A percentile compares a stretch with the other conserved stretches of the same genome.
Conservation (phyloP, 371 early-diverging fungal species). For the Mucor piriformis region DNA sequence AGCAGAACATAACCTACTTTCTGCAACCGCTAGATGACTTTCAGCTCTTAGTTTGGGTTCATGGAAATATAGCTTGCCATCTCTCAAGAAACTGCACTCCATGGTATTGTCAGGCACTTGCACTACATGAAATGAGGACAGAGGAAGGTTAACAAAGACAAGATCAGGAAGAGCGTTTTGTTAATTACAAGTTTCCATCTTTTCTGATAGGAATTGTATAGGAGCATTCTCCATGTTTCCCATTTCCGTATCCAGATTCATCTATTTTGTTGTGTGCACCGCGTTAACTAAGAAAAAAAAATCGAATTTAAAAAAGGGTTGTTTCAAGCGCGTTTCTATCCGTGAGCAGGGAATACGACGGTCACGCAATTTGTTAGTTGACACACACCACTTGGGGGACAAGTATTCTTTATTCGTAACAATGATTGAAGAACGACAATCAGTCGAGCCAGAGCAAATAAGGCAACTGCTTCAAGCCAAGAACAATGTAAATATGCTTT, state of each 20-base stretch:
- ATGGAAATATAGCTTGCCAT: conserved; percentile 41
- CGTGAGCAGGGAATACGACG: neutral
- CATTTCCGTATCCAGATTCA: conserved; percentile 2
- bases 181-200: conserved; percentile 13
- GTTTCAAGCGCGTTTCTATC: neutral
- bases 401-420: neutral
- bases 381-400: too few relatives aligned
- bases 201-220: conserved; percentile 7
- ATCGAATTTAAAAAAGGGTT: neutral
- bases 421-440: conserved; percentile 1
- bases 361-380: neutral
- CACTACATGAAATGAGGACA: neutral
- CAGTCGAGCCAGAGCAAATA: conserved; percentile 5
- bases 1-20: conserved; percentile 15
- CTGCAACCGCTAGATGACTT: conserved; percentile 28
- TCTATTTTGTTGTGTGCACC: neutral
- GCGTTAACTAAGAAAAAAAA: neutral
- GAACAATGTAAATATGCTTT: conserved; percentile 1
- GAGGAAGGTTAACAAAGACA: neutral
- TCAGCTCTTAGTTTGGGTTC: conserved; percentile 44
- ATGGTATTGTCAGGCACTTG: conserved; percentile 8
- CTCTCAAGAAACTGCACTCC: conserved; percentile 26
- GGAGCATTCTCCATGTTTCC: neutral
- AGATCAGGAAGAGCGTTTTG: too few relatives aligned
- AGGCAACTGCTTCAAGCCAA: neutral